Percentiles rank a stretch among this genome's conserved stretches.
Evolutionary conservation across 2,329 filamentous ascomycete genomes (phyloP).

Genomic region (Geosmithia flava): DNA sequence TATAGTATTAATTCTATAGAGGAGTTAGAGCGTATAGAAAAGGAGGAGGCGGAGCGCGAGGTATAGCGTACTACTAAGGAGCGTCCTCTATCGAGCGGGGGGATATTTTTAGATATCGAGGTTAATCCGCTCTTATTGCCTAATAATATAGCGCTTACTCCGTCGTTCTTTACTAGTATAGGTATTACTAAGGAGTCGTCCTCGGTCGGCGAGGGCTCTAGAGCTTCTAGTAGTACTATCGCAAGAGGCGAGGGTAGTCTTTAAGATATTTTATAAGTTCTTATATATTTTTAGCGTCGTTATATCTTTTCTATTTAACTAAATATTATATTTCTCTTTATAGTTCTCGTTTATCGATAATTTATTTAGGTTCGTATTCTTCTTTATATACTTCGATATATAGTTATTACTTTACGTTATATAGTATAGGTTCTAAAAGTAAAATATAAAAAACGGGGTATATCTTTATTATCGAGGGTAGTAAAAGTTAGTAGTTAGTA

Average conservation of each 20-base stretch:
- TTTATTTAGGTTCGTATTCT: constrained; percentile 6
- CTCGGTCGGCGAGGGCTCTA: neutral
- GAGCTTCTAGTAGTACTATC: constrained; percentile 2
- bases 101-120: no score
- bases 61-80: neutral
- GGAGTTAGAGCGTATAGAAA: constrained; percentile 3
- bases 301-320: constrained; percentile 8
- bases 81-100: neutral
- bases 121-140: neutral
- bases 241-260: constrained; percentile 2
- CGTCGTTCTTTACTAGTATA: neutral
- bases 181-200: neutral
- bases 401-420: constrained; percentile 3
- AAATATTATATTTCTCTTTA: constrained; percentile 5
- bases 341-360: constrained; percentile 4
- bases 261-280: constrained; percentile 6
- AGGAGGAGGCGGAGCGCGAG: neutral
- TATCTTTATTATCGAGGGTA: constrained; percentile 4
- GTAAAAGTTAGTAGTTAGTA: constrained; percentile 8
- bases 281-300: constrained; percentile 8
- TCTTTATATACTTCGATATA: constrained; percentile 3
- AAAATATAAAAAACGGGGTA: constrained; percentile 9
- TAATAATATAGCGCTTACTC: neutral
- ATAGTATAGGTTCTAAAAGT: constrained; percentile 5
- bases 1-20: constrained; percentile 2